phyloP scores from a whole-genome alignment of 2,329 filamentous ascomycete genomes.

The Ceratocystis cacaofunesta region DNA sequence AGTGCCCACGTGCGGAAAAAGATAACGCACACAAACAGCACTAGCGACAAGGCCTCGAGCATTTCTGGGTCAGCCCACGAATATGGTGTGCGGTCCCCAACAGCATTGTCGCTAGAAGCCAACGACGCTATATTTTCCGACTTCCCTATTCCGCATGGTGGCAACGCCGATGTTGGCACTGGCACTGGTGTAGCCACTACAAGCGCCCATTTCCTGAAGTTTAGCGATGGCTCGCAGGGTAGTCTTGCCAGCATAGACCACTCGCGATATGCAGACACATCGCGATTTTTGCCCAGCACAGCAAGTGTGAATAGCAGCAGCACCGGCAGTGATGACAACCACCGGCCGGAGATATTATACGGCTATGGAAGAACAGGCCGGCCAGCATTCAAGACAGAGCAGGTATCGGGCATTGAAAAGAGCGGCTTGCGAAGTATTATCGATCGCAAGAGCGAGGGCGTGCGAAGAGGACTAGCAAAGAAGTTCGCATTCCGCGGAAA shows the following conservation, averaged over 20 bases:
- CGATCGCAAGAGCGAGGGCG: conserved; percentile 41
- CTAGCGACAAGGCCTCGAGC: conserved; percentile 22
- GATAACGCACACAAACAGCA: conserved; percentile 33
- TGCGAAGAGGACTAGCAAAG: conserved; percentile 38
- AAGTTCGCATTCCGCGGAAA: conserved; percentile 37
- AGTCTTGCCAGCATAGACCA: conserved; percentile 24
- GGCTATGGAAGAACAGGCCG: conserved; percentile 31
- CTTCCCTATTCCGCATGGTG: conserved; percentile 25
- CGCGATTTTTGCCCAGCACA: conserved; percentile 8
- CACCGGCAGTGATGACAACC: conserved; percentile 3
- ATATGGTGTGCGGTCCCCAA: conserved; percentile 25
- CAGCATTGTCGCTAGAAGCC: conserved; percentile 27
- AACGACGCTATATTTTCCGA: conserved; percentile 28
- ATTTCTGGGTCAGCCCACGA: conserved; percentile 16
- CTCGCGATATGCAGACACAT: not conserved
- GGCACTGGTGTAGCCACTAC: conserved; percentile 29
- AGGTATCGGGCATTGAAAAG: conserved; percentile 40
- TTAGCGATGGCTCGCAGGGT: conserved; percentile 26
- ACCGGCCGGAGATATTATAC: conserved; percentile 23
- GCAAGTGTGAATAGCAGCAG: conserved; percentile 2
- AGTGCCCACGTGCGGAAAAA: conserved; percentile 46
- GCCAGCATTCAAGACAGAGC: conserved; percentile 33
- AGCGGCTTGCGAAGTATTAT: conserved; percentile 37
- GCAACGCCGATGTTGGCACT: conserved; percentile 14
- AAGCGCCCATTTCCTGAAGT: conserved; percentile 33